A percentile compares a stretch with the other conserved stretches of the same genome.
Conservation (phyloP, 2,329 filamentous ascomycete genomes). For the Penicillium sp. region DNA sequence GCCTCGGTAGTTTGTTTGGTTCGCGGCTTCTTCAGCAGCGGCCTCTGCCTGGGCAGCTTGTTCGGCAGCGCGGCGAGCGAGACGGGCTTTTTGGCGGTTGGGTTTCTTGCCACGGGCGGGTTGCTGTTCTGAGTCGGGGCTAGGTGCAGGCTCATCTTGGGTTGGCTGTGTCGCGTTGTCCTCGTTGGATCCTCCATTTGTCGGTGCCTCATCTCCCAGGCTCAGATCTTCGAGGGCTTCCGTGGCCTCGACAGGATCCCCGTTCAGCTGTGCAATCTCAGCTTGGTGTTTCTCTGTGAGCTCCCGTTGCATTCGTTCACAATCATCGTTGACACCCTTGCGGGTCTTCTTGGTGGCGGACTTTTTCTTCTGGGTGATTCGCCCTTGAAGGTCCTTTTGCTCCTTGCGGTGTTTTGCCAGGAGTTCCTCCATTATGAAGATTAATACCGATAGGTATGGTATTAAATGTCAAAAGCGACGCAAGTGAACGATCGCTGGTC, state of each 20-base stretch:
- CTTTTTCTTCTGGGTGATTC: conserved; percentile 94
- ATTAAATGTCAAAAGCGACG: neutral
- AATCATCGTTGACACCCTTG: conserved; percentile 65
- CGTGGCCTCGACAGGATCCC: conserved; percentile 24
- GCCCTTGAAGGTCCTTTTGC: conserved; percentile 75
- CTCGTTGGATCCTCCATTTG: conserved; percentile 10
- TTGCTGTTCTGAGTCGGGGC: conserved; percentile 7
- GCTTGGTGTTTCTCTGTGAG: conserved; percentile 51
- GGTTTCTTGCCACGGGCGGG: conserved; percentile 58
- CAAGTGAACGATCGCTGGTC: conserved; percentile 1
- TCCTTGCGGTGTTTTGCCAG: conserved; percentile 81
- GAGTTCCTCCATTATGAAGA: conserved; percentile 62
- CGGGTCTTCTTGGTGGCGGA: conserved; percentile 78
- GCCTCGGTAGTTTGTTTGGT: conserved; percentile 66
- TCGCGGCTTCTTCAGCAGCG: conserved; percentile 69
- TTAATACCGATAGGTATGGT: neutral
- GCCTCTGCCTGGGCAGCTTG: conserved; percentile 62
- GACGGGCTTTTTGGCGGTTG: conserved; percentile 84
- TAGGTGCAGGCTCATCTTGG: conserved; percentile 8
- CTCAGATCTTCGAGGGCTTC: conserved; percentile 32
- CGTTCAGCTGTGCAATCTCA: conserved; percentile 47
- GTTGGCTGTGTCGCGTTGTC: conserved; percentile 4
- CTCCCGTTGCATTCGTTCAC: conserved; percentile 53
- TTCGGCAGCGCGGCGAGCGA: conserved; percentile 84
- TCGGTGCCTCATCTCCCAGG: conserved; percentile 25